Evolutionary conservation across 2,329 filamentous ascomycete species (phyloP).

Genomic region (Onygenales sp.): DNA sequence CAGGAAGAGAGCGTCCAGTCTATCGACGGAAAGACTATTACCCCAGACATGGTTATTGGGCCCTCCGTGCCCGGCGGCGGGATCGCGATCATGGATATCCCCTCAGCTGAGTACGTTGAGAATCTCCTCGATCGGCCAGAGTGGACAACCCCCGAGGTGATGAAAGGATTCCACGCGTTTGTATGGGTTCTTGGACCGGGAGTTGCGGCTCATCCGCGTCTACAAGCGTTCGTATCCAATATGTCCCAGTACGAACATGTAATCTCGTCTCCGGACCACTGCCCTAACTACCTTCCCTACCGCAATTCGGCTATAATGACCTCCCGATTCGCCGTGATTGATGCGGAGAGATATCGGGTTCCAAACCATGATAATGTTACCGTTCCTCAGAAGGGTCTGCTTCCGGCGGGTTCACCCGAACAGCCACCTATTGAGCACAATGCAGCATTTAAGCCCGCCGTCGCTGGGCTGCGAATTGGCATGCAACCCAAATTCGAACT

Average conservation of each 20-base stretch:
- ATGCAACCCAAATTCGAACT: constrained; percentile 38
- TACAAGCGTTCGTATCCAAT: constrained; percentile 61
- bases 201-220: constrained; percentile 51
- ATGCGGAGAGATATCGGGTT: constrained; percentile 62
- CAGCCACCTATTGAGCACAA: neutral
- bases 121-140: constrained; percentile 61
- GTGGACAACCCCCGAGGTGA: constrained; percentile 56
- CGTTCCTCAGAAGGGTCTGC: constrained; percentile 18
- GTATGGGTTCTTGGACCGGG: constrained; percentile 74
- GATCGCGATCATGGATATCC: constrained; percentile 72
- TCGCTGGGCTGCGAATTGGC: constrained; percentile 33
- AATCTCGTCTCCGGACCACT: constrained; percentile 64
- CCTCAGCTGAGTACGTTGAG: constrained; percentile 59
- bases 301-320: constrained; percentile 57
- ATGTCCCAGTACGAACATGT: constrained; percentile 59
- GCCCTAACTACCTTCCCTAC: constrained; percentile 65
- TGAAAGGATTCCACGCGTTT: constrained; percentile 57
- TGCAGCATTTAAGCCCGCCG: constrained; percentile 18
- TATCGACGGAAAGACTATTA: constrained; percentile 59
- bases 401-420: neutral
- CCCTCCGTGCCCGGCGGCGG: constrained; percentile 58
- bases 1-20: constrained; percentile 54
- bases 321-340: constrained; percentile 61
- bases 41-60: constrained; percentile 78
- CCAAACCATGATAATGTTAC: constrained; percentile 55